Percentiles rank a stretch among this genome's conserved stretches.
These are phyloP conservation scores for Angomonas ambiguus DNA, from an alignment of 208 protist genomes.

Conservation along the genomic window DNA sequence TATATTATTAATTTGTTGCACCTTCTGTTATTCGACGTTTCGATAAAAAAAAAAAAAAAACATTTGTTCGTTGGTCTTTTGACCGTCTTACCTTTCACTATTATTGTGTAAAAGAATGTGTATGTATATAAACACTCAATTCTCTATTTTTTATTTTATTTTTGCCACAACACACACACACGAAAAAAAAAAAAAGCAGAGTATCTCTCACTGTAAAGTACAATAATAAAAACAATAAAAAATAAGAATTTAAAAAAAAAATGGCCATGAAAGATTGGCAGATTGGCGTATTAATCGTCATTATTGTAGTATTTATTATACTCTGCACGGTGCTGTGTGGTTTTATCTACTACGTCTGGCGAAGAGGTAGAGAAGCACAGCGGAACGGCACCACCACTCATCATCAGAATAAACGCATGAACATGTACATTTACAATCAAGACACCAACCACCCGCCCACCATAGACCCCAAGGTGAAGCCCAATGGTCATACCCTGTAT, in stretches of 20 bases:
- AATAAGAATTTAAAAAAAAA: conserved; percentile 4
- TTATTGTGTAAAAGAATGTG: conserved; percentile 1
- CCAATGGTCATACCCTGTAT: conserved; percentile 13
- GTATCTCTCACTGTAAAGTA: not conserved
- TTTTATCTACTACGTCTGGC: conserved; percentile 35
- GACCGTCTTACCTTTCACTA: no score
- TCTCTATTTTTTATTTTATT: conserved; percentile 15
- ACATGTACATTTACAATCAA: not conserved
- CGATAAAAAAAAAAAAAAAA: no score
- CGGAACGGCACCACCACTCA: not conserved
- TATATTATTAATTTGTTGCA: no score
- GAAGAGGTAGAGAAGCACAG: not conserved
- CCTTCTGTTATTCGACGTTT: no score
- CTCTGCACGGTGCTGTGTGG: conserved; percentile 27
- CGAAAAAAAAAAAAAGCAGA: not conserved
- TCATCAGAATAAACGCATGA: not conserved
- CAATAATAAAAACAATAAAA: conserved; percentile 1
- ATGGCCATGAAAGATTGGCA: conserved; percentile 45
- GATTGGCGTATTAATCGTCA: conserved; percentile 47
- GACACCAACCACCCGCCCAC: not conserved
- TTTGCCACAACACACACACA: not conserved
- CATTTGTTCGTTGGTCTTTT: no score
- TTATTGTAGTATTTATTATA: conserved; percentile 47
- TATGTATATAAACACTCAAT: conserved; percentile 2
- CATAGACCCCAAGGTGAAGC: not conserved